Evolutionary conservation across 208 protist genomes (phyloP), one percentile per base, ranked within the genome.

Genomic region (Strigomonas galati): DNA sequence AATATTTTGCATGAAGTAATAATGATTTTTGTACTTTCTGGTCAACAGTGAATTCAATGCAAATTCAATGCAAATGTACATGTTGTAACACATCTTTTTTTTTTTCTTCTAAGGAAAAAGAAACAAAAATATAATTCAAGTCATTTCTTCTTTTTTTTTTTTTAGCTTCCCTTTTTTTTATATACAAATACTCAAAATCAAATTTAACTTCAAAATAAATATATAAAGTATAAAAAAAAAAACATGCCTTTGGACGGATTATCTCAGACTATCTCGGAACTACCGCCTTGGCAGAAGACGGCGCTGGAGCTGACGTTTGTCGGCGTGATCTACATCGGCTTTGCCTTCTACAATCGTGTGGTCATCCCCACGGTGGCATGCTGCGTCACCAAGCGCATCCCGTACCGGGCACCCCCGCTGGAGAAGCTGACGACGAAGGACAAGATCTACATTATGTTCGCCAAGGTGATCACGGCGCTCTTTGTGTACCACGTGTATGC

Each of bases 401-500:
- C 76, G 1, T 57, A 69, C 15, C 59, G 71, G 1, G 78, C 62
- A 32, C 73, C 76, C 67, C 78, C 79, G 27, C 79, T 87, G 24
- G 61, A 69, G 56, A 71, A 35, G 55, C 67, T 91, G 32, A 70
- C 77, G 30, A 0, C 59, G 40, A 88, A 72, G 43, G 85, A 91
- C 62, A 76, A 81, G 58, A 0, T 83, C 10, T 91, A 76, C 70
- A 84, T 91, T 37, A 43, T 40, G 24, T 79, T 86, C 19, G 59
- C 79, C 51, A 88, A 89, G 65, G 52, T 74, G 19, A 58, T 85
- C 57, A 87, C 85, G 0, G 73, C 78, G 21, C 57, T 85, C 14
- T 92, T 92, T 54, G 82, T 89, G 5, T 87, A 87, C 62, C 85
- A 89, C 71, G 59, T 70, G 4, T 87, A 79, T 59, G 17, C 64